Conservation (phyloP, 768 basidiomycete species). For the Tulasnella sp. region DNA sequence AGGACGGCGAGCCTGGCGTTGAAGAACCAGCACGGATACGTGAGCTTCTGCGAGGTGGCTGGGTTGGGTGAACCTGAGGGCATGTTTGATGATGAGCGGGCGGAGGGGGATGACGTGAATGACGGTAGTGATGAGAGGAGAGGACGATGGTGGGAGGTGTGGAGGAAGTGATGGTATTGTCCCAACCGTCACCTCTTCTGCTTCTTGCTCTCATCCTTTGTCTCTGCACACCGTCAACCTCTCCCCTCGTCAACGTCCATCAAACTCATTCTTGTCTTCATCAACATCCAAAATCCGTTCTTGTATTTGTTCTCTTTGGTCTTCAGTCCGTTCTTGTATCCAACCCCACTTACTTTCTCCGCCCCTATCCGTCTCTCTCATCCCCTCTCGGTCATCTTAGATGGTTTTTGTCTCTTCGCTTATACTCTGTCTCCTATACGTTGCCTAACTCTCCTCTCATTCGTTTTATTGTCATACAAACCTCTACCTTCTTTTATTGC, state of each 20-base stretch:
- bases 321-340: not conserved
- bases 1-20: conserved; percentile 10
- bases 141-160: conserved; percentile 14
- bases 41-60: conserved; percentile 18
- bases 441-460: no score
- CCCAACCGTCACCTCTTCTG: not conserved
- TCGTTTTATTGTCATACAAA: no score
- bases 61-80: conserved; percentile 17
- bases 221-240: not conserved
- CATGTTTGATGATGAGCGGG: conserved; percentile 7
- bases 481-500: no score
- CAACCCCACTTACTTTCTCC: not conserved
- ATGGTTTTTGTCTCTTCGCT: no score
- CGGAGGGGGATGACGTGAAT: conserved; percentile 2
- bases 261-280: not conserved
- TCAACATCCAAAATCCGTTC: not conserved
- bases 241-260: not conserved
- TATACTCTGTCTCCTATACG: no score
- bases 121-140: not conserved
- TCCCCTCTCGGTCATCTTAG: no score
- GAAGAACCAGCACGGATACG: conserved; percentile 17
- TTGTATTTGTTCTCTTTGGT: not conserved
- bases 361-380: not conserved
- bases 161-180: conserved; percentile 16
- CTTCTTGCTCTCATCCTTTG: not conserved